Base-by-base conservation (phyloP, 805 yeast species). In the Wickerhamomyces silvicola region DNA sequence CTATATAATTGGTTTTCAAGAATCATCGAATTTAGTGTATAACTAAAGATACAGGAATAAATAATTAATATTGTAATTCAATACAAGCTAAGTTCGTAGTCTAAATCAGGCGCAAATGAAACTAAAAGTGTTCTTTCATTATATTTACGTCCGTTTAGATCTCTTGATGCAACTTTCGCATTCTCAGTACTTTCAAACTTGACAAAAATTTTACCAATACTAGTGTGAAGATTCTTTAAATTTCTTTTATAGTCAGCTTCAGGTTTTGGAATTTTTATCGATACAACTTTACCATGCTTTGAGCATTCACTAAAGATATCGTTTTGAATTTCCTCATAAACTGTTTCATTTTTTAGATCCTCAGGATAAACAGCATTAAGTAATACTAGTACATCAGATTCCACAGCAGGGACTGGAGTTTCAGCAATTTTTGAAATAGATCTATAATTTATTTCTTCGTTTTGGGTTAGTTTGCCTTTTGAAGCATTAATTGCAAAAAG, bases 151-250 rank as follows among this genome's bases (percentile, higher is more conserved):
- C 95, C 95, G 7, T 81, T 75, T 12, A 85, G 44, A 8, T 64
- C 69, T 8, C 56, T 37, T 56, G 75, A 60, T 0, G 92, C 94
- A 7, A 56, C 52, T 6, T 59, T 51, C 2, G 94, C 79, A 2
- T 59, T 56, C 2, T 69, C 70, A 2, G 63, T 56, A 10, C 62
- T 60, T 1, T 63, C 66, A 55, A 81, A 87, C 52, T 79, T 75
- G 15, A 83, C 73, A 52, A 67, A 86, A 0, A 86, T 66, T 40
- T 74, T 79, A 0, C 96, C 95, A 29, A 78, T 66, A 6, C 82
- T 84, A 3, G 80, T 66, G 22, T 64, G 62, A 4, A 58, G 46
- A 29, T 59, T 57, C 50, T 66, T 60, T 42, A 68, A 46, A 48
- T 73, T 66, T 50, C 69, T 56, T 31, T 62, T 64, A 47, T 59